Percentiles rank a stretch among this genome's conserved stretches.
Evolutionary conservation across 495 filamentous ascomycete genomes (phyloP).

Genomic region (Glutinoglossum americanum): DNA sequence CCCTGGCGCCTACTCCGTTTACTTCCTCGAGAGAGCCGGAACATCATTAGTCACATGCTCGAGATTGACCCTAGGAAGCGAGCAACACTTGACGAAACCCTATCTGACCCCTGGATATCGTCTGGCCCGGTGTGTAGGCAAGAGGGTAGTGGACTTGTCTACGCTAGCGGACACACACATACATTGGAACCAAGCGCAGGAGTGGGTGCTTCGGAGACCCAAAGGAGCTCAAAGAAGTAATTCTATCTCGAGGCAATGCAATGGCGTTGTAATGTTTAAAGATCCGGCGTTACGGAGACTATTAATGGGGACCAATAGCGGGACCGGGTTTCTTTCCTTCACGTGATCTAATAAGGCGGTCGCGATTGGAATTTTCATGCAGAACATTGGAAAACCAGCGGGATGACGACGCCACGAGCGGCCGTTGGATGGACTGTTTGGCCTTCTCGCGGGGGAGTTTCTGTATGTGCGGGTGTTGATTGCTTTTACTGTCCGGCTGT

Average conservation of each 20-base stretch:
- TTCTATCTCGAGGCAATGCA: not conserved
- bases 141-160: conserved; percentile 33
- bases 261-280: not conserved
- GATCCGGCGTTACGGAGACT: not conserved
- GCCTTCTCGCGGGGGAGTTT: not conserved
- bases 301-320: not conserved
- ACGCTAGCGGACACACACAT: conserved; percentile 36
- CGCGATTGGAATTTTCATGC: not conserved
- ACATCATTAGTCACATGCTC: conserved; percentile 83
- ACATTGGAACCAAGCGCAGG: conserved; percentile 33
- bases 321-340: not conserved
- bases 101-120: conserved; percentile 76
- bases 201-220: conserved; percentile 20
- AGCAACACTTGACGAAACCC: conserved; percentile 64
- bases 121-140: conserved; percentile 43
- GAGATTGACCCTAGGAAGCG: conserved; percentile 70
- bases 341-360: not conserved
- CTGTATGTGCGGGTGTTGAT: not conserved
- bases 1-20: conserved; percentile 86
- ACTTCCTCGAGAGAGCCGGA: conserved; percentile 70
- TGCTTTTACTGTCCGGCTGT: not conserved
- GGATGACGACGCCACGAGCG: not conserved
- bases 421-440: not conserved
- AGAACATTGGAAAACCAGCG: not conserved
- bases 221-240: conserved; percentile 13